Percentiles rank a stretch among this genome's conserved stretches.
Conservation (phyloP, 1,139 yeast genomes). For the Yamadazyma dushanensis region DNA sequence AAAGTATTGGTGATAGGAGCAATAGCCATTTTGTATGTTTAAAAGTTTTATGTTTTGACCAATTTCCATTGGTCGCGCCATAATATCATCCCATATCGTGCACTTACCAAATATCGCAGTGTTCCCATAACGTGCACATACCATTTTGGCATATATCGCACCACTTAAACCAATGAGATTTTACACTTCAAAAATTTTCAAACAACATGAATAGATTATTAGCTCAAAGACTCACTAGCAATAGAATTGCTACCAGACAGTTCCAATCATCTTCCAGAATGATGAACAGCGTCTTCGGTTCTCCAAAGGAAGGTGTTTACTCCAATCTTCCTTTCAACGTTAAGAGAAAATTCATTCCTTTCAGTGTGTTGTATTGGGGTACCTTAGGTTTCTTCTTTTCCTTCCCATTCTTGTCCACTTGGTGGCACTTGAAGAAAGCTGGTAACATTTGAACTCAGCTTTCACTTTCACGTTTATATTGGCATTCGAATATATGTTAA, state of each 20-base stretch:
- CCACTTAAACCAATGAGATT: slow-evolving; percentile 16
- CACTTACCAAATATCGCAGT: too few relatives aligned
- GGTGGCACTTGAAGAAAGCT: slow-evolving; percentile 73
- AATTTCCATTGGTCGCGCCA: too few relatives aligned
- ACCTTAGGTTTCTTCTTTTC: slow-evolving; percentile 61
- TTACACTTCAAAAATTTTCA: slow-evolving; percentile 2
- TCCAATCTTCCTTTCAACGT: slow-evolving; percentile 92
- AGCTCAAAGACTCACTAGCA: slow-evolving; percentile 22
- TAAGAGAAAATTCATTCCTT: slow-evolving; percentile 83
- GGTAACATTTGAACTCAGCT: slow-evolving; percentile 34
- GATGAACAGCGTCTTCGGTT: slow-evolving; percentile 38
- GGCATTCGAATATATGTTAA: slow-evolving; percentile 3
- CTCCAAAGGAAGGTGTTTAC: slow-evolving; percentile 80
- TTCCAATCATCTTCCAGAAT: slow-evolving; percentile 40
- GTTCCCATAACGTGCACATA: too few relatives aligned
- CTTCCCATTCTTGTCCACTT: slow-evolving; percentile 69
- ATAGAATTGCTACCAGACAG: slow-evolving; percentile 28
- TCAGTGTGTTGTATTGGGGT: slow-evolving; percentile 76
- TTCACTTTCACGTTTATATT: slow-evolving; percentile 1
- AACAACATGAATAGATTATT: slow-evolving; percentile 16
- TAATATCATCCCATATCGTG: too few relatives aligned
- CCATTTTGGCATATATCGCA: slow-evolving; percentile 8
- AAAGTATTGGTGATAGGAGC: slow-evolving; percentile 89
- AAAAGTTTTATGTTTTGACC: too few relatives aligned
- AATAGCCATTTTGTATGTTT: slow-evolving; percentile 59